A percentile compares a stretch with the other conserved stretches of the same genome.
Evolutionary conservation across 176 grass and related monocot genomes (phyloP).

Genomic region (Ensete glaucum): DNA sequence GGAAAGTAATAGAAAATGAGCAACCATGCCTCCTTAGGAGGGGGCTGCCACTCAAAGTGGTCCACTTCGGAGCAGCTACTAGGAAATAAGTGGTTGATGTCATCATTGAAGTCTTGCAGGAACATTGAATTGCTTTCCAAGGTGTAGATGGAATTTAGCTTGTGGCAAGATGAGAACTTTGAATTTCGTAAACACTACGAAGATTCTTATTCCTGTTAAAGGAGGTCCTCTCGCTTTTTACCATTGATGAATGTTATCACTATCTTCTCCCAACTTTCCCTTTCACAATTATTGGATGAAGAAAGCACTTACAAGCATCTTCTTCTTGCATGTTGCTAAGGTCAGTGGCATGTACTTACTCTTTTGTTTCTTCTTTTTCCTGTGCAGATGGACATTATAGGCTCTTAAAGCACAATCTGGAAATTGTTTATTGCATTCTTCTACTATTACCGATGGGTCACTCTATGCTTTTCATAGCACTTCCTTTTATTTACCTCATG

Average conservation of each 20-base stretch:
- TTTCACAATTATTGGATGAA: neutral
- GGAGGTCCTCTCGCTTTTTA: neutral
- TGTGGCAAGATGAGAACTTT: neutral
- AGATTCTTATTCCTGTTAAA: neutral
- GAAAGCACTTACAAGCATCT: neutral
- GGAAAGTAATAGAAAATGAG: neutral
- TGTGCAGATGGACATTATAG: slow-evolving; percentile 22
- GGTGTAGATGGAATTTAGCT: no score
- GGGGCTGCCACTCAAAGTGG: neutral
- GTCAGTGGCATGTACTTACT: slow-evolving; percentile 2
- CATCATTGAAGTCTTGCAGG: neutral
- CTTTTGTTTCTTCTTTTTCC: slow-evolving; percentile 16
- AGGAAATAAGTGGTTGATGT: neutral
- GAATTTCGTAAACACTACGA: neutral
- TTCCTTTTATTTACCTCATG: slow-evolving; percentile 40
- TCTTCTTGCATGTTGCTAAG: slow-evolving; percentile 9
- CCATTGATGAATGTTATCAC: neutral
- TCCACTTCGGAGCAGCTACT: neutral
- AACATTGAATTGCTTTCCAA: neutral
- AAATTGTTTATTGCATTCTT: slow-evolving; percentile 3
- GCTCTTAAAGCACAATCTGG: slow-evolving; percentile 15
- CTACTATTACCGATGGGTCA: slow-evolving; percentile 35
- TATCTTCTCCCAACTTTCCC: neutral
- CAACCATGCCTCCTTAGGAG: neutral
- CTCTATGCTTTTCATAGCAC: slow-evolving; percentile 13